Percentiles rank a stretch among this genome's conserved stretches.
Evolutionary conservation across 1,139 yeast genomes (phyloP).

Genomic region (Diutina neorugosa): DNA sequence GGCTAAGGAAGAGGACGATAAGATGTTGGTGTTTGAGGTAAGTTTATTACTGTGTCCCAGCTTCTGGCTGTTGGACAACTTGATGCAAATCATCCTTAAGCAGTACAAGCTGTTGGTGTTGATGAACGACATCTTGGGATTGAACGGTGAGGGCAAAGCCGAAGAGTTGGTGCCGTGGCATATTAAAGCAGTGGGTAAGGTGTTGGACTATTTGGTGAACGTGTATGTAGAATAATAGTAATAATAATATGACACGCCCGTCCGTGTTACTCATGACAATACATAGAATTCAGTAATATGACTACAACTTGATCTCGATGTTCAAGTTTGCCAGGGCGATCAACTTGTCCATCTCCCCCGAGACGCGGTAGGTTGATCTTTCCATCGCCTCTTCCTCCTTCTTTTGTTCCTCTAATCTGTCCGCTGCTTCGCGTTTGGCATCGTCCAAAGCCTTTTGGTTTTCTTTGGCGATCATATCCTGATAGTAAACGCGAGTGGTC

Average conservation of each 20-base stretch:
- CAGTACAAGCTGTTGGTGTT: constrained; percentile 62
- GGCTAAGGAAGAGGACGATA: constrained; percentile 22
- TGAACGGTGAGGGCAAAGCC: constrained; percentile 7
- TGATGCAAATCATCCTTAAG: constrained; percentile 46
- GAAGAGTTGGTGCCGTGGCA: constrained; percentile 62
- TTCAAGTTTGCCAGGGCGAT: constrained; percentile 19
- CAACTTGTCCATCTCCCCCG: constrained; percentile 33
- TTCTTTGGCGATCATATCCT: constrained; percentile 31
- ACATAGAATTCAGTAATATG: no score
- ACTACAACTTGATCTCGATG: not conserved
- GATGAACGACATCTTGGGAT: constrained; percentile 30
- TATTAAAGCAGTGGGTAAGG: constrained; percentile 60
- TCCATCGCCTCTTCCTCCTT: constrained; percentile 30
- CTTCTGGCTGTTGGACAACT: constrained; percentile 40
- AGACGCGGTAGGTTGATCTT: constrained; percentile 28
- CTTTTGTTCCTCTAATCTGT: constrained; percentile 23
- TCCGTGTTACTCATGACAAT: no score
- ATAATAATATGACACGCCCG: no score
- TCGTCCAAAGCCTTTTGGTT: constrained; percentile 33
- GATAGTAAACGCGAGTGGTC: constrained; percentile 71
- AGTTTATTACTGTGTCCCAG: constrained; percentile 60
- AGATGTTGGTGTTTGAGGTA: constrained; percentile 38
- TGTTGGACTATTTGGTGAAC: constrained; percentile 37
- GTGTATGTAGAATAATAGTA: constrained; percentile 17
- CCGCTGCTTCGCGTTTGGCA: constrained; percentile 24